Evolutionary conservation across 495 filamentous ascomycete species (phyloP).

Genomic region (Penicillium dipodomyicola): DNA sequence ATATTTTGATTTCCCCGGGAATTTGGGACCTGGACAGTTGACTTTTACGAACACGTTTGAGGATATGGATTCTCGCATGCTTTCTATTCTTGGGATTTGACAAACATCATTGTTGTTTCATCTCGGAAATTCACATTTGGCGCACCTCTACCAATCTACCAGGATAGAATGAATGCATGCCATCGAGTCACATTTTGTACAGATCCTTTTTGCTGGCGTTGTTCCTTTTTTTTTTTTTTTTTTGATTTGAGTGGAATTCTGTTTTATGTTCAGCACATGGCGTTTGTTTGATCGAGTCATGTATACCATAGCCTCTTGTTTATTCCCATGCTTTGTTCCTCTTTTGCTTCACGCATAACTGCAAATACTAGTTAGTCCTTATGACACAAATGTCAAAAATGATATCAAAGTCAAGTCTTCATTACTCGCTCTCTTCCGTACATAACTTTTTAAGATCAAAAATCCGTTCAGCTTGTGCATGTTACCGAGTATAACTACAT

Average conservation of each 20-base stretch:
- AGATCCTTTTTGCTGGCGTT: not conserved
- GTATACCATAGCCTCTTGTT: conserved; percentile 7
- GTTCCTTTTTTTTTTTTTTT: too few species aligned
- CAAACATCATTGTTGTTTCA: not conserved
- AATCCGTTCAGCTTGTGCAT: too few species aligned
- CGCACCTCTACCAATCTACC: not conserved
- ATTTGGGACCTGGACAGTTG: conserved; percentile 24
- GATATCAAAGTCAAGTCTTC: not conserved
- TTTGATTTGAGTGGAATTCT: conserved; percentile 6
- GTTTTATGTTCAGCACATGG: conserved; percentile 1
- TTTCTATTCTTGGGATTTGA: conserved; percentile 1
- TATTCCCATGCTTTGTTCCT: not conserved
- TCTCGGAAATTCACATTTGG: not conserved
- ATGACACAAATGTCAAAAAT: not conserved
- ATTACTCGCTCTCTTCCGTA: not conserved
- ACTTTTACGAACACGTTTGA: conserved; percentile 23
- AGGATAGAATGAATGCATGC: not conserved
- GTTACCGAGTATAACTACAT: too few species aligned
- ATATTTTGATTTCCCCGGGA: conserved; percentile 12
- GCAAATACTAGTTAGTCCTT: not conserved
- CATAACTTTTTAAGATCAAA: too few species aligned
- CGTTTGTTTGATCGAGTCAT: conserved; percentile 1
- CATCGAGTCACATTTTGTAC: conserved; percentile 8
- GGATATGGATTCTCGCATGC: conserved; percentile 17
- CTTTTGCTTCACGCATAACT: not conserved